phyloP scores from a whole-genome alignment of 352 stramenopile genomes.

The Phytopythium helicoides region DNA sequence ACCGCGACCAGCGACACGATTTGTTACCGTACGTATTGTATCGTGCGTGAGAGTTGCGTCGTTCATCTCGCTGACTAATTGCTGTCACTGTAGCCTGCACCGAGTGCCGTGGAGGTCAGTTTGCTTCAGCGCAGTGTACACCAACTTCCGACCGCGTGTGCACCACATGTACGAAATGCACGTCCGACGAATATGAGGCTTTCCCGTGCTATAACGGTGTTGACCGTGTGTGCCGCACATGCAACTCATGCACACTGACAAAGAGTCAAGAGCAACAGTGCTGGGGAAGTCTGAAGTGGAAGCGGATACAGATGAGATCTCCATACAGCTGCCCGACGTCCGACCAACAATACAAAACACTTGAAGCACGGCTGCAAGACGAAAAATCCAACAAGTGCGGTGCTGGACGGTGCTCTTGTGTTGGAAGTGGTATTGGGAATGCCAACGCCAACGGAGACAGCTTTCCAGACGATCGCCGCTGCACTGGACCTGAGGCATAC shows the following conservation, averaged over 20 bases:
- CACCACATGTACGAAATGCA: conserved; percentile 56
- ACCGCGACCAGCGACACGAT: conserved; percentile 49
- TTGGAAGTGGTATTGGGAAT: conserved; percentile 62
- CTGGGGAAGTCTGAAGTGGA: conserved; percentile 55
- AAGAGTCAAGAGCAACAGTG: conserved; percentile 54
- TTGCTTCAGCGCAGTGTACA: conserved; percentile 36
- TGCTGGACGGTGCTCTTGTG: conserved; percentile 68
- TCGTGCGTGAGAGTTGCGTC: background rate
- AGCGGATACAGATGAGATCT: conserved; percentile 51
- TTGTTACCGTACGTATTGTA: conserved; percentile 78
- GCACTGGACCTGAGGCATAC: conserved; percentile 57
- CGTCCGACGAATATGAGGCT: conserved; percentile 67
- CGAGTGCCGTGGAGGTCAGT: conserved; percentile 58
- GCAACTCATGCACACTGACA: conserved; percentile 69
- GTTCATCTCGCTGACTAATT: background rate
- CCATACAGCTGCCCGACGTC: conserved; percentile 68
- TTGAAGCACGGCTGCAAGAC: conserved; percentile 57
- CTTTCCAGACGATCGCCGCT: conserved; percentile 65
- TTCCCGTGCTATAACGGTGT: conserved; percentile 46
- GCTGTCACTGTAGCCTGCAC: conserved; percentile 43
- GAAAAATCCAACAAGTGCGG: conserved; percentile 73
- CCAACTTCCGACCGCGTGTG: conserved; percentile 61
- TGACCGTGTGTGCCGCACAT: conserved; percentile 68
- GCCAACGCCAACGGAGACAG: conserved; percentile 70
- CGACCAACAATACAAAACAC: conserved; percentile 51